A percentile compares a stretch with the other conserved stretches of the same genome.
Evolutionary conservation across 495 filamentous ascomycete genomes (phyloP).

Genomic region (Bacidia gigantensis): DNA sequence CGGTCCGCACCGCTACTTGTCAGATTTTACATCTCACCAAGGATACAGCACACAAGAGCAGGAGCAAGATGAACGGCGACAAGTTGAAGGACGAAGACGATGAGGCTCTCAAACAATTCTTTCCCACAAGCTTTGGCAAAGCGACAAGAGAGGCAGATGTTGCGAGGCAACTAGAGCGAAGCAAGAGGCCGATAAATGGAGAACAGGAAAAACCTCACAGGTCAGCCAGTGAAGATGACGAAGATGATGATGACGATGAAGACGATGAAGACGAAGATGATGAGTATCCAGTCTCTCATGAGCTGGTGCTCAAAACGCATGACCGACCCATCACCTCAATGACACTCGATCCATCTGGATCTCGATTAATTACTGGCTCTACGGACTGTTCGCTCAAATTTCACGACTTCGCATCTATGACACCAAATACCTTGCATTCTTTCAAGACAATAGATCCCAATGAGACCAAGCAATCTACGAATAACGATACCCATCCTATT

Average conservation of each 20-base stretch:
- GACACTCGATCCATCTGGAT: constrained; percentile 72
- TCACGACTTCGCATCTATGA: constrained; percentile 93
- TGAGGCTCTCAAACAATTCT: constrained; percentile 67
- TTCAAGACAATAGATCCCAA: constrained; percentile 89
- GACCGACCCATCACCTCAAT: constrained; percentile 75
- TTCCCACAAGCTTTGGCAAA: constrained; percentile 81
- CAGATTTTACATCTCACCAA: neutral
- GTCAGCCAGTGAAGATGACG: constrained; percentile 21
- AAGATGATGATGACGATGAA: constrained; percentile 40
- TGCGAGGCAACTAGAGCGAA: constrained; percentile 62
- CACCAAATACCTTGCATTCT: constrained; percentile 77
- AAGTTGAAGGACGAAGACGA: constrained; percentile 48
- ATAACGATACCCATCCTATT: constrained; percentile 72
- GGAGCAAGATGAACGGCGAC: constrained; percentile 40
- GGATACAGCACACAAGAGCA: too few species aligned
- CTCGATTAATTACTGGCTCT: constrained; percentile 73
- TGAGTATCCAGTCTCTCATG: constrained; percentile 86
- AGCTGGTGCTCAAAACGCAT: constrained; percentile 82
- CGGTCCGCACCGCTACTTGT: neutral
- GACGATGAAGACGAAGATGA: constrained; percentile 64
- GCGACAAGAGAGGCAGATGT: constrained; percentile 59
- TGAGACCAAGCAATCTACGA: constrained; percentile 54
- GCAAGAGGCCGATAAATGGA: constrained; percentile 43
- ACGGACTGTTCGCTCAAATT: constrained; percentile 84
- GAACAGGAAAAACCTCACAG: constrained; percentile 21